Percentiles rank a stretch among this genome's conserved stretches.
These are phyloP conservation scores for Mortierella antarctica DNA, from an alignment of 192 early-diverging fungal genomes.

Conservation along the genomic window DNA sequence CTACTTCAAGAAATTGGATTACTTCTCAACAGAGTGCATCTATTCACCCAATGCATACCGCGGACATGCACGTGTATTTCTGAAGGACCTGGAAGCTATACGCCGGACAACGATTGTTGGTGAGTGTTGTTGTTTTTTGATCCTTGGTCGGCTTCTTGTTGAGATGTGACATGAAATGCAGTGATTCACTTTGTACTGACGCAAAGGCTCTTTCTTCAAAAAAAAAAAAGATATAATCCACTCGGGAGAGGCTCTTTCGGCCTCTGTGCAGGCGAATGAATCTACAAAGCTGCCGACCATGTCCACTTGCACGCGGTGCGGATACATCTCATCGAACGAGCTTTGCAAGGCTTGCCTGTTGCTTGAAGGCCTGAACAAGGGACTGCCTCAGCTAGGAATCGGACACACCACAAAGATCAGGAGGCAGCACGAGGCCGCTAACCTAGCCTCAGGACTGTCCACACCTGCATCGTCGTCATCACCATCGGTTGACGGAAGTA, in stretches of 20 bases:
- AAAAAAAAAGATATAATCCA: constrained; percentile 85
- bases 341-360: constrained; percentile 96
- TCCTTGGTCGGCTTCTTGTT: neutral
- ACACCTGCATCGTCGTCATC: constrained; percentile 8
- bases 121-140: constrained; percentile 26
- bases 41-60: constrained; percentile 98
- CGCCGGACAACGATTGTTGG: constrained; percentile 89
- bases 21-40: constrained; percentile 98
- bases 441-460: constrained; percentile 6
- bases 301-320: constrained; percentile 85
- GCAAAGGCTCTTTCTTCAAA: neutral
- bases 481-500: neutral
- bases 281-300: constrained; percentile 71
- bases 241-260: constrained; percentile 87
- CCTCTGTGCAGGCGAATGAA: constrained; percentile 64
- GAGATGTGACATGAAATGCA: neutral
- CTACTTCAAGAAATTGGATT: constrained; percentile 95
- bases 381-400: constrained; percentile 80
- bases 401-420: constrained; percentile 58
- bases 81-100: constrained; percentile 95
- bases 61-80: constrained; percentile 92
- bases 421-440: constrained; percentile 34
- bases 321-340: constrained; percentile 93
- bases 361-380: constrained; percentile 92
- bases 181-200: neutral